Percentiles rank a stretch among this genome's conserved stretches.
Evolutionary conservation across 306 rosid genomes (phyloP).

Genomic region (Quercus aquifolioides): DNA sequence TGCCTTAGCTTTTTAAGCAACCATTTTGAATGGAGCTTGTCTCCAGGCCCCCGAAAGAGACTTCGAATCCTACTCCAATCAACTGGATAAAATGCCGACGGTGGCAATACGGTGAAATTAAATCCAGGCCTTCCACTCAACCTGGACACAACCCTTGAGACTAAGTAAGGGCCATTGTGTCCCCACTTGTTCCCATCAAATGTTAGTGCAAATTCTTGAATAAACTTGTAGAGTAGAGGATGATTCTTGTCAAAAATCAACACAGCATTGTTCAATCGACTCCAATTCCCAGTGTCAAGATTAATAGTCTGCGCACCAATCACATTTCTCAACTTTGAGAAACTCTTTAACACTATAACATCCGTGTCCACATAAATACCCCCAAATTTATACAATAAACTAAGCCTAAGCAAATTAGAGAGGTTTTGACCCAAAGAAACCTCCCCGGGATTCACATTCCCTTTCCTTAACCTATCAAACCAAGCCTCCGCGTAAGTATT

Average conservation of each 20-base stretch:
- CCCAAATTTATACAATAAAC: conserved; percentile 69
- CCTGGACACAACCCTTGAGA: conserved; percentile 82
- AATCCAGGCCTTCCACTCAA: conserved; percentile 44
- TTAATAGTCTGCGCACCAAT: conserved; percentile 87
- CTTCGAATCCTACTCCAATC: conserved; percentile 64
- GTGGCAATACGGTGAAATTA: conserved; percentile 58
- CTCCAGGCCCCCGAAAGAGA: conserved; percentile 54
- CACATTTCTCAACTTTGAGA: conserved; percentile 64
- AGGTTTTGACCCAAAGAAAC: conserved; percentile 84
- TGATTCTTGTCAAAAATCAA: conserved; percentile 76
- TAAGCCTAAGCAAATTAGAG: conserved; percentile 78
- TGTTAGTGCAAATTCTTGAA: conserved; percentile 79
- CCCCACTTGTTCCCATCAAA: conserved; percentile 97
- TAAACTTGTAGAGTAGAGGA: conserved; percentile 69
- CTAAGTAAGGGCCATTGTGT: conserved; percentile 91
- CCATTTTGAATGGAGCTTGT: conserved; percentile 57
- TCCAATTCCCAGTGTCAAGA: conserved; percentile 62
- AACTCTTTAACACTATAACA: conserved; percentile 59
- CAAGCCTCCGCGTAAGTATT: conserved; percentile 68
- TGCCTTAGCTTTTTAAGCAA: conserved; percentile 44
- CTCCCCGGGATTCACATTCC: conserved; percentile 72
- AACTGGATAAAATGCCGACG: conserved; percentile 81
- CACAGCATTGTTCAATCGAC: conserved; percentile 82
- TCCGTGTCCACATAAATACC: conserved; percentile 77
- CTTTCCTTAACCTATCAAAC: conserved; percentile 51